phyloP scores from a whole-genome alignment of 371 early-diverging fungal genomes.

The Mucor circinelloides region DNA sequence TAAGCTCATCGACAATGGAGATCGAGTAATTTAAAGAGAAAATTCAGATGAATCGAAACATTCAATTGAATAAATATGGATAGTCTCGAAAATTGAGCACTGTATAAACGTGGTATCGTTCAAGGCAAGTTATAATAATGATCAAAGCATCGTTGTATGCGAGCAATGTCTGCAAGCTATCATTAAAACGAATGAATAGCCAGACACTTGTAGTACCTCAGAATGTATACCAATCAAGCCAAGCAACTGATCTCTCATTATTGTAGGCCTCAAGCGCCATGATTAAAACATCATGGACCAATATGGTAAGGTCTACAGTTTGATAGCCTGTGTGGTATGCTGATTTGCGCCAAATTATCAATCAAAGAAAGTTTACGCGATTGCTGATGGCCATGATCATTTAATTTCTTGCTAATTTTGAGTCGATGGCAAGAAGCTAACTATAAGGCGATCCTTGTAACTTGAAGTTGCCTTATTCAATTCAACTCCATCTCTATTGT shows the following conservation, averaged over 20 bases:
- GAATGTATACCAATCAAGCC: background rate
- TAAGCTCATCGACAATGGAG: background rate
- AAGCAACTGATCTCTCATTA: background rate
- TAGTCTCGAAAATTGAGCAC: background rate
- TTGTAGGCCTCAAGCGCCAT: no score
- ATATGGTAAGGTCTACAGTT: background rate
- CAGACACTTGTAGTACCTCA: background rate
- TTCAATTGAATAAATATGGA: background rate
- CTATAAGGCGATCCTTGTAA: background rate
- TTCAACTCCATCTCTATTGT: background rate
- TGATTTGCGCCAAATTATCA: background rate
- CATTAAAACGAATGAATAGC: background rate
- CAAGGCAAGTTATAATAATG: no score
- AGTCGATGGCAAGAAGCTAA: background rate
- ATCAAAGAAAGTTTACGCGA: background rate
- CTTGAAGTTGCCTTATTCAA: background rate
- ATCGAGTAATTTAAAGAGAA: background rate
- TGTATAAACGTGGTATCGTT: background rate
- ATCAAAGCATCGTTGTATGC: no score
- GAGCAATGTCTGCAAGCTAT: no score
- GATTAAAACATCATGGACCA: conserved; percentile 6
- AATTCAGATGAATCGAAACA: background rate
- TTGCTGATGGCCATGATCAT: background rate
- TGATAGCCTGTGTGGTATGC: no score
- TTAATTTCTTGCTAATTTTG: background rate